Evolutionary conservation across 2,329 filamentous ascomycete species (phyloP).

Genomic region (Blastomyces gilchristii): DNA sequence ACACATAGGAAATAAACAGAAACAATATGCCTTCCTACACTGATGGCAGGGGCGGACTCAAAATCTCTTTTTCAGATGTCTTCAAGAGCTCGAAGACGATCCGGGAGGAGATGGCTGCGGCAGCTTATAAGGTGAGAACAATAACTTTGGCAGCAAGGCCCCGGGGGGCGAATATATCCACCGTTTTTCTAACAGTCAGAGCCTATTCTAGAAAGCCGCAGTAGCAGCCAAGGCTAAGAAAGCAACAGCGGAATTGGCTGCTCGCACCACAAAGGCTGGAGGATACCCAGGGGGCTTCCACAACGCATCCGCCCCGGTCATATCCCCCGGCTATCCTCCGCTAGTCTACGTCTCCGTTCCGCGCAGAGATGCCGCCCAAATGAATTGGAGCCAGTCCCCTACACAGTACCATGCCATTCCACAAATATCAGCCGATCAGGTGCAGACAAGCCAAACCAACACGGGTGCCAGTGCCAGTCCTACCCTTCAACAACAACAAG

Average conservation of each 20-base stretch:
- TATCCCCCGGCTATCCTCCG: background rate
- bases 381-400: background rate
- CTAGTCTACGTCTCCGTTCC: conserved; percentile 3
- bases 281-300: background rate
- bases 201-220: background rate
- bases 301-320: background rate
- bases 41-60: conserved; percentile 8
- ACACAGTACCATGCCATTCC: background rate
- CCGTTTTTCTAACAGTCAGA: background rate
- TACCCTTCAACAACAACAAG: background rate
- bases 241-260: background rate
- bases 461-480: background rate
- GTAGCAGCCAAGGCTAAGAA: background rate
- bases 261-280: background rate
- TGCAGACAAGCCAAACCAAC: background rate
- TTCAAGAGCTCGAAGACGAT: conserved; percentile 18
- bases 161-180: too few species aligned
- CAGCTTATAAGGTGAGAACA: conserved; percentile 13
- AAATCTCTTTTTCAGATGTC: conserved; percentile 17
- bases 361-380: conserved; percentile 7
- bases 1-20: background rate
- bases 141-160: background rate
- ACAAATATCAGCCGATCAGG: background rate
- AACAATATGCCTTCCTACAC: conserved; percentile 9
- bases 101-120: conserved; percentile 14